These are phyloP conservation scores for Leccinellum rugosiceps DNA, from an alignment of 768 basidiomycete species.

Conservation along the genomic window DNA sequence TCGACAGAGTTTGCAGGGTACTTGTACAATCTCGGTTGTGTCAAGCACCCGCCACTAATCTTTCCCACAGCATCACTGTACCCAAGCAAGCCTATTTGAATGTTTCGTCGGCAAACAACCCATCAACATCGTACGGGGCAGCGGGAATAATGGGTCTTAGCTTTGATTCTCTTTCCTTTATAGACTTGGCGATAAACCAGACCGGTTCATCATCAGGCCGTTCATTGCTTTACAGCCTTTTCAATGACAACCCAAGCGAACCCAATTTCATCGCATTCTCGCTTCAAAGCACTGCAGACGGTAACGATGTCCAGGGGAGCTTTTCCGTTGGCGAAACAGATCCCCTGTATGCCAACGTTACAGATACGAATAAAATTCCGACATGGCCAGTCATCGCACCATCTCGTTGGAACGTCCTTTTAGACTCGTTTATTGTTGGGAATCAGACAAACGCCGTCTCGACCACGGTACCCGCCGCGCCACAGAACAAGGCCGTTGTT, in stretches of 20 bases:
- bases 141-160: conserved; percentile 74
- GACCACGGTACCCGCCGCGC: conserved; percentile 53
- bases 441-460: conserved; percentile 48
- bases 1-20: conserved; percentile 70
- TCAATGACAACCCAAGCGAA: conserved; percentile 60
- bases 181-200: conserved; percentile 59
- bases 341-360: conserved; percentile 56
- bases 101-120: conserved; percentile 61
- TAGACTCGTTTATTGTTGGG: conserved; percentile 70
- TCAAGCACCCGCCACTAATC: conserved; percentile 6
- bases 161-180: conserved; percentile 70
- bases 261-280: conserved; percentile 83
- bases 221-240: conserved; percentile 73
- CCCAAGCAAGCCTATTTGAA: conserved; percentile 72
- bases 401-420: conserved; percentile 69
- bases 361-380: conserved; percentile 55
- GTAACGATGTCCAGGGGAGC: conserved; percentile 57
- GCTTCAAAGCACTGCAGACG: conserved; percentile 57
- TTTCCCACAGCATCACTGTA: conserved; percentile 49
- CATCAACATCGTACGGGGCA: conserved; percentile 69
- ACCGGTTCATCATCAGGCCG: conserved; percentile 61
- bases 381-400: conserved; percentile 71
- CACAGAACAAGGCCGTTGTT: conserved; percentile 68
- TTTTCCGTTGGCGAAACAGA: conserved; percentile 77
- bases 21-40: conserved; percentile 16